Evolutionary conservation across 805 yeast genomes (phyloP).

Genomic region (Tetrapisispora pingtungensis): DNA sequence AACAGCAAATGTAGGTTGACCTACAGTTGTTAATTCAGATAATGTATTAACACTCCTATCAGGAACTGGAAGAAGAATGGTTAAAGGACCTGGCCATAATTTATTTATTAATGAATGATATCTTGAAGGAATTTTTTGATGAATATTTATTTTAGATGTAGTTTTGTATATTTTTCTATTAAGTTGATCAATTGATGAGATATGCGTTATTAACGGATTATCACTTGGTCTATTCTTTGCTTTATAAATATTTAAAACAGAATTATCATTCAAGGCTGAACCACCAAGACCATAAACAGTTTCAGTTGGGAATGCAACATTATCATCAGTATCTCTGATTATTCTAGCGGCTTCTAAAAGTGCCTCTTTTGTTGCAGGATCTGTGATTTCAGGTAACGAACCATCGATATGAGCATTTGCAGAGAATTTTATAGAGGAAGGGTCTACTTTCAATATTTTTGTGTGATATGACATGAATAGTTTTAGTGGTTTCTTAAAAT

Average conservation of each 20-base stretch:
- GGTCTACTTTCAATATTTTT: constrained; percentile 45
- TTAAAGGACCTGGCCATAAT: constrained; percentile 96
- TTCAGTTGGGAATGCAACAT: constrained; percentile 92
- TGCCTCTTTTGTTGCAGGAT: constrained; percentile 41
- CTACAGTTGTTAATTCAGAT: constrained; percentile 72
- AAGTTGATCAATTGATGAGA: constrained; percentile 68
- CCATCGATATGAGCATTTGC: constrained; percentile 30
- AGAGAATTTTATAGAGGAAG: constrained; percentile 39
- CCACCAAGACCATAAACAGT: constrained; percentile 97
- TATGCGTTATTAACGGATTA: constrained; percentile 87
- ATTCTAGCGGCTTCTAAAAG: constrained; percentile 50
- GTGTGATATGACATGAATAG: constrained; percentile 26
- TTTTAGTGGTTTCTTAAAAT: background rate
- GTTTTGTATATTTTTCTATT: constrained; percentile 44
- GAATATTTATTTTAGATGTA: constrained; percentile 12
- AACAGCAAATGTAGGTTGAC: constrained; percentile 84
- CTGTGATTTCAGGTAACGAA: constrained; percentile 37
- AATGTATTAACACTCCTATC: constrained; percentile 36
- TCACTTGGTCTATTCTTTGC: constrained; percentile 95
- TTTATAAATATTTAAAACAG: constrained; percentile 65
- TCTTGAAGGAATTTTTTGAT: constrained; percentile 47
- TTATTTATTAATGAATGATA: constrained; percentile 54
- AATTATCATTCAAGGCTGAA: constrained; percentile 60
- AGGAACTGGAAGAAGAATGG: constrained; percentile 65
- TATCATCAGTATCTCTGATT: constrained; percentile 41